Conservation (phyloP, 2,329 filamentous ascomycete species). For the Juglanconis sp. region DNA sequence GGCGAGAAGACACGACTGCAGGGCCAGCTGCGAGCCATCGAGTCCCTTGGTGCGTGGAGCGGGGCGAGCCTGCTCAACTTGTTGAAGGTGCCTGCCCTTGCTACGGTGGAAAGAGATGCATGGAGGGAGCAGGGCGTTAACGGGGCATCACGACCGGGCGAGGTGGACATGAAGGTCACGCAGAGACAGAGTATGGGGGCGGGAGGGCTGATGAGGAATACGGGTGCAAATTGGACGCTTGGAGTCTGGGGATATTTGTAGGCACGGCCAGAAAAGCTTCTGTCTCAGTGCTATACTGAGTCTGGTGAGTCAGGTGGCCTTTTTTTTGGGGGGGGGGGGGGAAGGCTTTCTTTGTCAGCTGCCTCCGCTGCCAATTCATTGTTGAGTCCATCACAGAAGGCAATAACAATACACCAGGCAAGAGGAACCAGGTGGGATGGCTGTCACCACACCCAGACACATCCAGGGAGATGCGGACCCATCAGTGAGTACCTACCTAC, state of each 20-base stretch:
- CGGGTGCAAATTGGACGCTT: slow-evolving; percentile 56
- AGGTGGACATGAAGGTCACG: slow-evolving; percentile 55
- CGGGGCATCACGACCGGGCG: slow-evolving; percentile 58
- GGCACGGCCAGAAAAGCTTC: background rate
- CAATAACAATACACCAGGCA: background rate
- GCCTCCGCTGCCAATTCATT: background rate
- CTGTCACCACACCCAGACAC: too few relatives aligned
- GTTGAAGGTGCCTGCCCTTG: slow-evolving; percentile 65
- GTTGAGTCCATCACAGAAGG: background rate
- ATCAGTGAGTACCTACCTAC: too few relatives aligned
- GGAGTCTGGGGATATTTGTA: slow-evolving; percentile 52
- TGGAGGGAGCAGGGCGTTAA: slow-evolving; percentile 66
- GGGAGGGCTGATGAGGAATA: slow-evolving; percentile 44
- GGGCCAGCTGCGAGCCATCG: slow-evolving; percentile 62
- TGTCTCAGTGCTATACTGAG: background rate
- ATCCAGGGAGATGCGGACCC: too few relatives aligned
- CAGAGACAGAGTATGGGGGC: slow-evolving; percentile 65
- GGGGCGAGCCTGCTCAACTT: slow-evolving; percentile 69
- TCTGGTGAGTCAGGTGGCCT: background rate
- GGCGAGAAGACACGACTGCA: slow-evolving; percentile 42
- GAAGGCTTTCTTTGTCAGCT: background rate
- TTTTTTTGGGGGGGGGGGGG: background rate
- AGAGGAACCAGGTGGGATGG: background rate
- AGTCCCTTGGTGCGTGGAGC: slow-evolving; percentile 70
- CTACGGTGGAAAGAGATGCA: slow-evolving; percentile 67